phyloP scores from a whole-genome alignment of 2,329 filamentous ascomycete genomes.

The Arthrobotrys iridis region DNA sequence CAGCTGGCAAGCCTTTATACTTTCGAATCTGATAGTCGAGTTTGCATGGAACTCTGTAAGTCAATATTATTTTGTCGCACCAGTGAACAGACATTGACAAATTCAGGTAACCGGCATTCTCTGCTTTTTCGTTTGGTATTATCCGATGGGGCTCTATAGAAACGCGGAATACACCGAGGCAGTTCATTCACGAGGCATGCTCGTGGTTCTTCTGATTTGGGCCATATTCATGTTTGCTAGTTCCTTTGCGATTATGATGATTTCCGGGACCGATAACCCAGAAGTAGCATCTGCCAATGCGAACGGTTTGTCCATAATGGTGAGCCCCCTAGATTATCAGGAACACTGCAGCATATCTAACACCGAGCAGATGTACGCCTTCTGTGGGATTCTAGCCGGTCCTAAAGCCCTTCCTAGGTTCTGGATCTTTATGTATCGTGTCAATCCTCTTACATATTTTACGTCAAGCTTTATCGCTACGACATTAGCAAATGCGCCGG shows the following conservation, averaged over 20 bases:
- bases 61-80: neutral
- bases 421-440: conserved; percentile 85
- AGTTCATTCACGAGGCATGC: conserved; percentile 74
- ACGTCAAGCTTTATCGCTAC: conserved; percentile 76
- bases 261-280: conserved; percentile 77
- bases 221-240: conserved; percentile 81
- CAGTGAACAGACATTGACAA: too few species aligned
- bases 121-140: conserved; percentile 85
- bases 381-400: conserved; percentile 71
- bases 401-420: conserved; percentile 74
- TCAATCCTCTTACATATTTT: conserved; percentile 86
- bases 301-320: conserved; percentile 71
- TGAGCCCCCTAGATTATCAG: conserved; percentile 78
- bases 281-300: conserved; percentile 80
- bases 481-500: conserved; percentile 73
- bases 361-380: conserved; percentile 39
- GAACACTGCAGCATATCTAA: conserved; percentile 58
- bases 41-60: conserved; percentile 69
- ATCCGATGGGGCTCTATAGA: conserved; percentile 78
- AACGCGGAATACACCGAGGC: conserved; percentile 73
- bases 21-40: conserved; percentile 83
- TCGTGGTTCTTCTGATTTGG: conserved; percentile 81
- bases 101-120: conserved; percentile 77
- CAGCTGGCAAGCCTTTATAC: conserved; percentile 84
- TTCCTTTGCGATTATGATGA: conserved; percentile 81